These are phyloP conservation scores for Tephrocybe sp. DNA, from an alignment of 768 basidiomycete species.

Conservation along the genomic window DNA sequence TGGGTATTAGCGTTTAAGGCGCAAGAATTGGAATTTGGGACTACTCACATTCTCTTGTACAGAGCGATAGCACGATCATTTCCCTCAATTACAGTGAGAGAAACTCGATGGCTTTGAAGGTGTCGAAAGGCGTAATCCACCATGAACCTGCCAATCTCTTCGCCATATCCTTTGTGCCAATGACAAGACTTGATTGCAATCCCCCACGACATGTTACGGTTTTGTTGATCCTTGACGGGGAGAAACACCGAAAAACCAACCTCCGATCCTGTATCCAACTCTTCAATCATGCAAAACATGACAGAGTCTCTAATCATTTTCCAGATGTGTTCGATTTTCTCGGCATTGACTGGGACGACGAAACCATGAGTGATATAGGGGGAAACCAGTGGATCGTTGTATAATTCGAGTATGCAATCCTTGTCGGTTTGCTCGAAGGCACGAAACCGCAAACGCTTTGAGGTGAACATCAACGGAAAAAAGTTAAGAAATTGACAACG, in stretches of 20 bases:
- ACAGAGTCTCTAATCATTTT: conserved; percentile 4
- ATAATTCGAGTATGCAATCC: background rate
- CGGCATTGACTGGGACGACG: conserved; percentile 1
- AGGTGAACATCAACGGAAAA: background rate
- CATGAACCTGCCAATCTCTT: conserved; percentile 37
- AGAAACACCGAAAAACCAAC: conserved; percentile 14
- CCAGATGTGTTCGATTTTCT: conserved; percentile 1
- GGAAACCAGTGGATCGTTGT: background rate
- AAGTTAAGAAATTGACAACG: background rate
- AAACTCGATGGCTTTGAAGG: conserved; percentile 38
- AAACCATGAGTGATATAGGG: background rate
- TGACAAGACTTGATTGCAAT: conserved; percentile 18
- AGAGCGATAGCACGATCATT: conserved; percentile 37
- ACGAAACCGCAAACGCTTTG: background rate
- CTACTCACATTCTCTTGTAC: conserved; percentile 41
- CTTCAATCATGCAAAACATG: conserved; percentile 18
- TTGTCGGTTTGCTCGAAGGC: background rate
- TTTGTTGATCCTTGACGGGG: conserved; percentile 9
- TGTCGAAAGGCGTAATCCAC: conserved; percentile 38
- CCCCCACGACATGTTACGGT: conserved; percentile 14
- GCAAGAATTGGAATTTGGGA: too few relatives aligned
- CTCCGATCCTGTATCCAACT: conserved; percentile 1
- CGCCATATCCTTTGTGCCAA: conserved; percentile 41
- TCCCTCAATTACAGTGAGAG: conserved; percentile 34
- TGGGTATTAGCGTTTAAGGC: background rate